Percentiles rank a stretch among this genome's conserved stretches.
phyloP scores from a whole-genome alignment of 176 grass and related monocot genomes.

The Zizania latifolia region DNA sequence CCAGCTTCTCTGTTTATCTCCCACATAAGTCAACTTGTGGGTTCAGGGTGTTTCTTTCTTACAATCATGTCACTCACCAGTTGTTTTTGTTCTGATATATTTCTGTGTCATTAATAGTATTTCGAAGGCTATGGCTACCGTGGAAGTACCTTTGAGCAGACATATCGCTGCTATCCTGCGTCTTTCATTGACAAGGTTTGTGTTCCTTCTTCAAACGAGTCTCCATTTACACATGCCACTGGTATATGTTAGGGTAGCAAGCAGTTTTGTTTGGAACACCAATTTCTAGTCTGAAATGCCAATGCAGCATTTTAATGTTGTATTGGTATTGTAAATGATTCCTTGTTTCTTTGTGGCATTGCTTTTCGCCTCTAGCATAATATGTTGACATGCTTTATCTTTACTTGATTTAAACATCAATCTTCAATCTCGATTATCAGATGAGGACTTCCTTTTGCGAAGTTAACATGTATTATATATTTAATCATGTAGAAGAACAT shows the following conservation, averaged over 20 bases:
- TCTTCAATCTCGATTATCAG: neutral
- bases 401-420: neutral
- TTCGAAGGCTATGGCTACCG: conserved; percentile 83
- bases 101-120: conserved; percentile 43
- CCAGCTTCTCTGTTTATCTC: neutral
- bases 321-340: no score
- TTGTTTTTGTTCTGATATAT: conserved; percentile 6
- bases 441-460: neutral
- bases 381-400: neutral
- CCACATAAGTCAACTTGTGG: neutral
- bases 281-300: no score
- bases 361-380: neutral
- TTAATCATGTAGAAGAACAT: neutral
- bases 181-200: conserved; percentile 98
- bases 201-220: conserved; percentile 7
- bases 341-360: neutral
- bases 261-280: neutral
- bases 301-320: neutral
- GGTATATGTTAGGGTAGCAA: neutral
- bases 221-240: neutral
- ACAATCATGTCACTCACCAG: no score
- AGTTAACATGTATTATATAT: neutral
- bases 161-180: conserved; percentile 89
- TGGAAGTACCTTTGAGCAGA: conserved; percentile 88
- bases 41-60: neutral